phyloP scores from a whole-genome alignment of 768 basidiomycete species.

The Podaxis pistillaris region DNA sequence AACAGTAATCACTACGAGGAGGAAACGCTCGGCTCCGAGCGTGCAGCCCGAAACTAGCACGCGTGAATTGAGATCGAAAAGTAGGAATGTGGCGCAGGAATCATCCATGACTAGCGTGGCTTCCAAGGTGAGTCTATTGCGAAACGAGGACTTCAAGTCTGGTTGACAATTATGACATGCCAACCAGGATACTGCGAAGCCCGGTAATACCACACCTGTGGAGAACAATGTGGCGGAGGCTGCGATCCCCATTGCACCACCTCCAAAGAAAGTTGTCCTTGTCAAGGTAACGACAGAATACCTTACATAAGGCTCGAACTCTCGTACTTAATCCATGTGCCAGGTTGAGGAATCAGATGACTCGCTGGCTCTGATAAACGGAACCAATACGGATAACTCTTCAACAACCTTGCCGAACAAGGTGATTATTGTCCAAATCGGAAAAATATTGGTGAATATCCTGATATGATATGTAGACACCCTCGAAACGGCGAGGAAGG shows the following conservation, averaged over 20 bases:
- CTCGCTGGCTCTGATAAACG: constrained; percentile 13
- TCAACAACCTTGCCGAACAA: constrained; percentile 22
- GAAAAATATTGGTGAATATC: not conserved
- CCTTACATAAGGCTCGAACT: not conserved
- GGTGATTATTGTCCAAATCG: constrained; percentile 18
- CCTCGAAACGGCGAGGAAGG: constrained; percentile 19
- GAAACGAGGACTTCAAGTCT: not conserved
- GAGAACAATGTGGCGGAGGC: not conserved
- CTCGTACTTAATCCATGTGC: not conserved
- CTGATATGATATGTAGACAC: constrained; percentile 16
- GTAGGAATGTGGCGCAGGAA: constrained; percentile 38
- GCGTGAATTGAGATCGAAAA: constrained; percentile 44
- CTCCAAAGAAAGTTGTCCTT: constrained; percentile 21
- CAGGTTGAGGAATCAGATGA: constrained; percentile 38
- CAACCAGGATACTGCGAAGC: constrained; percentile 1
- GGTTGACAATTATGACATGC: not conserved
- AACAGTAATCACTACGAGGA: constrained; percentile 27
- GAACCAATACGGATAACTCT: constrained; percentile 13
- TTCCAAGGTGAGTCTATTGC: constrained; percentile 31
- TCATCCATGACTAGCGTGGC: constrained; percentile 37
- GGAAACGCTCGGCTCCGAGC: constrained; percentile 33
- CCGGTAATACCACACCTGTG: constrained; percentile 16
- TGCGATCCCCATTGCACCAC: not conserved
- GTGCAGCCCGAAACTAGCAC: constrained; percentile 30
- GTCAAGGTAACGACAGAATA: constrained; percentile 30